phyloP scores from a whole-genome alignment of 2,329 filamentous ascomycete genomes.

The Dissoconium aciculare region DNA sequence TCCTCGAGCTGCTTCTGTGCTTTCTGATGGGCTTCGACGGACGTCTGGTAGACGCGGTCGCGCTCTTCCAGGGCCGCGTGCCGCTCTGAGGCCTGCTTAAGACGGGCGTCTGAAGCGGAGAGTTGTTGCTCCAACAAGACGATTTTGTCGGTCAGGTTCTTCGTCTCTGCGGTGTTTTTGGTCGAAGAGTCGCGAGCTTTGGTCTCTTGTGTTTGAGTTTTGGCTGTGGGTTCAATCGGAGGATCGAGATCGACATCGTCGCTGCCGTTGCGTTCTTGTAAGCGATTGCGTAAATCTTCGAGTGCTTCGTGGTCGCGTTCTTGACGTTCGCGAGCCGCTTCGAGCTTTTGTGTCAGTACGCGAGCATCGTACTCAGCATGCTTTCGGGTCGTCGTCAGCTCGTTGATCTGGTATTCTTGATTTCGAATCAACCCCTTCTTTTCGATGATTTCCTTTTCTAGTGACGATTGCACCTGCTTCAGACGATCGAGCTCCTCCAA shows the following conservation, averaged over 20 bases:
- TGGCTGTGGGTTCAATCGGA: constrained; percentile 3
- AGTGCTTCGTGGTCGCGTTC: constrained; percentile 34
- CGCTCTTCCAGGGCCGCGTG: constrained; percentile 19
- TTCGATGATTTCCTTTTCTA: constrained; percentile 38
- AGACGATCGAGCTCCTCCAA: constrained; percentile 31
- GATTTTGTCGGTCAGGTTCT: constrained; percentile 20
- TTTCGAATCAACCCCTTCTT: constrained; percentile 36
- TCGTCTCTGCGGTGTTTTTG: constrained; percentile 14
- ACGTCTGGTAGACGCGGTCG: constrained; percentile 8
- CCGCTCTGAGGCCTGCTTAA: constrained; percentile 21
- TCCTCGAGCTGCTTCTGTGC: constrained; percentile 14
- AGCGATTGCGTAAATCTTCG: constrained; percentile 31
- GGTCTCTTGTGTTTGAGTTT: background rate
- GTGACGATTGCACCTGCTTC: constrained; percentile 29
- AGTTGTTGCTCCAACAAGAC: constrained; percentile 21
- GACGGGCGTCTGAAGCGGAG: constrained; percentile 19
- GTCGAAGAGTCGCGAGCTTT: background rate
- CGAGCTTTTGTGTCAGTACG: constrained; percentile 32
- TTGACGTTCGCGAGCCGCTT: constrained; percentile 33
- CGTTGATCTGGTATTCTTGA: constrained; percentile 37
- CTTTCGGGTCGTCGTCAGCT: constrained; percentile 34
- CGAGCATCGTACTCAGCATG: constrained; percentile 35
- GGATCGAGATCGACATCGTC: constrained; percentile 15
- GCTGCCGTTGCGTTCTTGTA: constrained; percentile 29
- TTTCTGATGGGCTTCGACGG: constrained; percentile 9